Evolutionary conservation across 2,329 filamentous ascomycete genomes (phyloP).

Genomic region (Paraconiothyrium brasiliense): DNA sequence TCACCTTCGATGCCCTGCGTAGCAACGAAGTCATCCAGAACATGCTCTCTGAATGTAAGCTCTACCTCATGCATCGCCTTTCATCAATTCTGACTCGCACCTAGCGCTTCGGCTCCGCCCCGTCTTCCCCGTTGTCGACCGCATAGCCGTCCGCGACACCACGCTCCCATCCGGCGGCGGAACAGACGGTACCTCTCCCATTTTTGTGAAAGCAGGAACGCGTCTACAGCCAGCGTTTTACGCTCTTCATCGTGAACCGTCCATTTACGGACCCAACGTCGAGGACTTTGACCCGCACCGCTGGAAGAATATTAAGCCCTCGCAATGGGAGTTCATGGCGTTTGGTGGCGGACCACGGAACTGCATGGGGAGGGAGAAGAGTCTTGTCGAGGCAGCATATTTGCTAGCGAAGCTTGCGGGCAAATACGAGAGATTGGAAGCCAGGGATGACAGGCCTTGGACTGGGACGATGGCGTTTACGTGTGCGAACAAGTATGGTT

Average conservation of each 20-base stretch:
- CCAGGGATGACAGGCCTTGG: conserved; percentile 19
- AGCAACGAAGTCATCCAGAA: conserved; percentile 7
- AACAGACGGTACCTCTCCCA: conserved; percentile 8
- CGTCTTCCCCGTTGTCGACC: conserved; percentile 21
- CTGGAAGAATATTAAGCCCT: conserved; percentile 23
- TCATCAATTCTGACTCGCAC: background rate
- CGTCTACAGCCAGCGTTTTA: conserved; percentile 49
- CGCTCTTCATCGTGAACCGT: conserved; percentile 57
- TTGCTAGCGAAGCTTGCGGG: conserved; percentile 21
- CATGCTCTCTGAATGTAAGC: conserved; percentile 9
- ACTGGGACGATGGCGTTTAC: conserved; percentile 21
- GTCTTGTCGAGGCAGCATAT: conserved; percentile 25
- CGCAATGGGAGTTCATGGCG: conserved; percentile 22
- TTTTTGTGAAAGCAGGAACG: conserved; percentile 20
- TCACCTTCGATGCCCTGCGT: conserved; percentile 5
- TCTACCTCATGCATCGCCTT: background rate
- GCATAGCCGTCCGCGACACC: conserved; percentile 21
- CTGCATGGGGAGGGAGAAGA: conserved; percentile 27
- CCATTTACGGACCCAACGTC: conserved; percentile 45
- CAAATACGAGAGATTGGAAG: conserved; percentile 19
- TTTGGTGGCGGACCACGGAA: conserved; percentile 26
- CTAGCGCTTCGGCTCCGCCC: conserved; percentile 26
- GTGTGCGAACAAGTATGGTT: conserved; percentile 23
- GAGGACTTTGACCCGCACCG: conserved; percentile 17
- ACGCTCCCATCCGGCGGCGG: conserved; percentile 26